Conservation (phyloP, 352 stramenopile genomes). For the Pythium brassicae region DNA sequence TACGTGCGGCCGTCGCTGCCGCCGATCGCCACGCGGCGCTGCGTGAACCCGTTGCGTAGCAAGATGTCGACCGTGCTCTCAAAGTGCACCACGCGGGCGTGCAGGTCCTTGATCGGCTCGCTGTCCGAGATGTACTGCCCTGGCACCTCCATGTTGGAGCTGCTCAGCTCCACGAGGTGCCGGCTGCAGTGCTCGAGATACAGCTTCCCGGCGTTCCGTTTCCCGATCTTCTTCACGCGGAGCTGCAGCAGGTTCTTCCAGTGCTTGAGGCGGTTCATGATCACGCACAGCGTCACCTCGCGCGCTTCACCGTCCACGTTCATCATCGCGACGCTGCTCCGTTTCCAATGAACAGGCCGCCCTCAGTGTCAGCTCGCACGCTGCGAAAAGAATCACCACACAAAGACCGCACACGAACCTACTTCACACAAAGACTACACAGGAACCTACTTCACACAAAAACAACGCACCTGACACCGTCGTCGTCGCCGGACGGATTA, state of each 20-base stretch:
- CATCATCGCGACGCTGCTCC: slow-evolving; percentile 14
- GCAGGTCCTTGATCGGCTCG: slow-evolving; percentile 90
- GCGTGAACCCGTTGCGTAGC: slow-evolving; percentile 86
- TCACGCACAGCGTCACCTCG: slow-evolving; percentile 66
- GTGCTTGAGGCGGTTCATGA: slow-evolving; percentile 88
- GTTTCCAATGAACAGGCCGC: too few species aligned
- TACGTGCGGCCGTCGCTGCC: slow-evolving; percentile 87
- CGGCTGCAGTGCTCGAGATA: slow-evolving; percentile 87
- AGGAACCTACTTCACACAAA: neutral
- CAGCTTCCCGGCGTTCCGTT: slow-evolving; percentile 63
- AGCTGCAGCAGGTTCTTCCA: slow-evolving; percentile 89
- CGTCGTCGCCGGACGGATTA: slow-evolving; percentile 28
- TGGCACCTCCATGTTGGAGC: slow-evolving; percentile 87
- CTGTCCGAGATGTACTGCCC: slow-evolving; percentile 90
- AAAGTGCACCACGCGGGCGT: slow-evolving; percentile 89
- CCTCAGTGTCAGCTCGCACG: too few species aligned
- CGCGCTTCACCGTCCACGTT: slow-evolving; percentile 14
- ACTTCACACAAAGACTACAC: slow-evolving; percentile 2
- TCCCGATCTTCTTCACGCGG: slow-evolving; percentile 72
- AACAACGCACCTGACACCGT: slow-evolving; percentile 12
- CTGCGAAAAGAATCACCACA: neutral
- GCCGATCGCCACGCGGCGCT: slow-evolving; percentile 87
- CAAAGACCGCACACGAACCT: neutral
- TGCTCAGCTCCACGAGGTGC: slow-evolving; percentile 85
- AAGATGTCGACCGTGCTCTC: slow-evolving; percentile 84